Percentiles rank a stretch among this genome's conserved stretches.
phyloP scores from a whole-genome alignment of 2,329 filamentous ascomycete genomes.

The Aspergillus luchuensis region DNA sequence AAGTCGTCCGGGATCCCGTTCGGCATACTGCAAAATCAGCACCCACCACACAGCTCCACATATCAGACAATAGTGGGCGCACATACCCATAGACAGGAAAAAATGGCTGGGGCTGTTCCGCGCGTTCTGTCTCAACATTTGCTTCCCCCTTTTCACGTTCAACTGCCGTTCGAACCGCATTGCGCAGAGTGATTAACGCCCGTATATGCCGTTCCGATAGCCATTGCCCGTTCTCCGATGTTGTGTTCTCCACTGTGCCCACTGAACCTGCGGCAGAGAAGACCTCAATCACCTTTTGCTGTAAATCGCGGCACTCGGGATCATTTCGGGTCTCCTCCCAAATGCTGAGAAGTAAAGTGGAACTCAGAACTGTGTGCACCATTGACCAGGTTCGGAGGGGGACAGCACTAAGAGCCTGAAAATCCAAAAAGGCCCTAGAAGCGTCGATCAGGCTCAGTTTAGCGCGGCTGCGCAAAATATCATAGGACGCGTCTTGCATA shows the following conservation, averaged over 20 bases:
- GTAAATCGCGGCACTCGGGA: conserved; percentile 30
- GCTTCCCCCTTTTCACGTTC: conserved; percentile 16
- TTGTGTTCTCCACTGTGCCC: conserved; percentile 11
- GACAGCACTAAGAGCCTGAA: conserved; percentile 34
- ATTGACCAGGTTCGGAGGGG: conserved; percentile 38
- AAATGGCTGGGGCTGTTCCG: not conserved
- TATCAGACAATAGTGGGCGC: not conserved
- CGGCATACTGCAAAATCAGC: conserved; percentile 14
- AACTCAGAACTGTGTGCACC: conserved; percentile 38
- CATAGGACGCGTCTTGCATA: conserved; percentile 9
- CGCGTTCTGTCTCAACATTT: not conserved
- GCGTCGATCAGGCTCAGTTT: conserved; percentile 31
- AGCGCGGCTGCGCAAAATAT: conserved; percentile 25
- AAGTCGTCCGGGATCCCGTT: conserved; percentile 19
- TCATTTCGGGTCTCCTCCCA: conserved; percentile 38
- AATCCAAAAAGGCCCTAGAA: conserved; percentile 35
- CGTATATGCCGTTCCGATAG: conserved; percentile 33
- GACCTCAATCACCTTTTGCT: conserved; percentile 35
- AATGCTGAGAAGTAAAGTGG: conserved; percentile 36
- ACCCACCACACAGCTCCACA: not conserved
- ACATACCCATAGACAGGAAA: not conserved
- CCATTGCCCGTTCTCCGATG: conserved; percentile 30
- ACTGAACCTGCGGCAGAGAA: conserved; percentile 27
- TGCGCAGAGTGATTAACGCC: conserved; percentile 30
- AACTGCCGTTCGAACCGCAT: conserved; percentile 21